Conservation (phyloP, 2,329 filamentous ascomycete genomes). For the Coniochaeta hoffmannii region DNA sequence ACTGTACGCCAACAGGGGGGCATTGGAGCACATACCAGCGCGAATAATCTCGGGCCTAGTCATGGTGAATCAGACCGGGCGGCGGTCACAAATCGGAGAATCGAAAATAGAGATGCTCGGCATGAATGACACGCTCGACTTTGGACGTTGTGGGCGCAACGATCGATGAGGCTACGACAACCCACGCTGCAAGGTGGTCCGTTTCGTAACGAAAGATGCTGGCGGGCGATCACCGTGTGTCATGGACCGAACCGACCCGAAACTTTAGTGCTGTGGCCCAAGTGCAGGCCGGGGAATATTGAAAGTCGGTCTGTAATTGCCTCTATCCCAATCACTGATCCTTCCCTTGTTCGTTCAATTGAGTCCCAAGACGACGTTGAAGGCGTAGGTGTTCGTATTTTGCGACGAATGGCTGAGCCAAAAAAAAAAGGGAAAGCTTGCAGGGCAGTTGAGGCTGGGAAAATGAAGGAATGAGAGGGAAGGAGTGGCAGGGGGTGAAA, state of each 20-base stretch:
- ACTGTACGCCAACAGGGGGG: not conserved
- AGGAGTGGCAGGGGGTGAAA: not conserved
- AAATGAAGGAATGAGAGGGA: not conserved
- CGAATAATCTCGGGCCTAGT: constrained; percentile 53
- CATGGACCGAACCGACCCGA: constrained; percentile 1
- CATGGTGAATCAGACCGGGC: constrained; percentile 38
- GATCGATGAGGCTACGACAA: not conserved
- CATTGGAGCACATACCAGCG: constrained; percentile 41
- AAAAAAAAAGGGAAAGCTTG: not conserved
- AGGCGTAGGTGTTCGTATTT: not conserved
- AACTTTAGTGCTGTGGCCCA: not conserved
- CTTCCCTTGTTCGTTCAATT: not conserved
- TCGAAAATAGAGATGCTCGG: not conserved
- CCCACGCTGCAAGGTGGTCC: not conserved
- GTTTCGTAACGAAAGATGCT: not conserved
- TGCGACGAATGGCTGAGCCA: not conserved
- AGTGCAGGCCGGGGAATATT: not conserved
- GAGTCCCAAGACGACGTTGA: not conserved
- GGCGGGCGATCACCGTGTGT: not conserved
- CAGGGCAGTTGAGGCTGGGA: not conserved
- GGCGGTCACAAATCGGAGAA: constrained; percentile 7
- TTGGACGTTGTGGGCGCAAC: too few species aligned
- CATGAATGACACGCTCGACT: not conserved
- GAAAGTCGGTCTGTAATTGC: not conserved
- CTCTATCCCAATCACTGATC: not conserved